Base-by-base conservation (phyloP, 345 rosid genomes). In the Acer campestre region DNA sequence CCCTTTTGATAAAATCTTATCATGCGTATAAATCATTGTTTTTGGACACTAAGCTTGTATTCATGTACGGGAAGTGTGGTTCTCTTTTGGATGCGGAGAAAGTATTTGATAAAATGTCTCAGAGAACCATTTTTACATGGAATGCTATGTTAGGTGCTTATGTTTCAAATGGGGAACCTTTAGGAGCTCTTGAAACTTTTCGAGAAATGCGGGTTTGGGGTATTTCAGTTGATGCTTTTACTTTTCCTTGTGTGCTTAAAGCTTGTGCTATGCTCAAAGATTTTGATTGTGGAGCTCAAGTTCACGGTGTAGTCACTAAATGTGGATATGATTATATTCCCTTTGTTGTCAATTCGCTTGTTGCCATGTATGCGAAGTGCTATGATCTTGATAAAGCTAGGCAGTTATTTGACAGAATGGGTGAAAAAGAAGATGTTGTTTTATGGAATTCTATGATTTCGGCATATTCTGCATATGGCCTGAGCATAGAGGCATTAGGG, bases 341-440 rank as follows among this genome's bases (percentile, higher is more conserved):
- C 14, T 89, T 86, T 78, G 86, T 90, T 55, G 86, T 86, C 59
- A 92, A 93, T 82, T 85, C 97, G 7, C 87, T 95, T 77, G 88
- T 92, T 78, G 78, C 93, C 7, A 88, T 93, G 95, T 90, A 93
- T 77, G 93, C 95, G 4, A 92, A 93, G 89, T 90, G 94, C 82
- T 80, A 73, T 77, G 90, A 91, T 76, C 79, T 91, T 55, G 63
- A 59, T 35, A 85, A 84, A 27, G 98, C 94, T 12, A 90, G 86
- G 87, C 88, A 75, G 76, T 74, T 93, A 59, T 92, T 95, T 80
- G 88, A 87, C 59, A 70, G 83, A 71, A 77, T 85, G 53, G 58
- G 74, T 68, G 87, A 73, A 25, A 87, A 80, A 79, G 79, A 81
- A 23, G 98, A 93, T 79, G 84, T 85, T 73, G 91, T 91, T 71